phyloP scores from a whole-genome alignment of 441 rosid genomes.

The Pelargonium fulgidum region DNA sequence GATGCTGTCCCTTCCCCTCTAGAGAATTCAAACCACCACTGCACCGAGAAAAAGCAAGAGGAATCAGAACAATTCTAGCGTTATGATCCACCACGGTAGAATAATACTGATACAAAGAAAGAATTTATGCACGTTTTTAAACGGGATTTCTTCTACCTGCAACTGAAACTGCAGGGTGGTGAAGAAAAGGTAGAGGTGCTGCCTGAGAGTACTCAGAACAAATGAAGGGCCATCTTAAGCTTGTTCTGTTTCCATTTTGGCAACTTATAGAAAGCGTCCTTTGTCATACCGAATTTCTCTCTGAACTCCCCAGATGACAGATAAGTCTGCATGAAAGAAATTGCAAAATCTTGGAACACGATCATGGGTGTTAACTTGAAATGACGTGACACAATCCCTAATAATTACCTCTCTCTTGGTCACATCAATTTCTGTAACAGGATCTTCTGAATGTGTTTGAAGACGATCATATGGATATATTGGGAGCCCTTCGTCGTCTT shows the following conservation, averaged over 20 bases:
- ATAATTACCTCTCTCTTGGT: slow-evolving; percentile 75
- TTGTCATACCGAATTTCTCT: slow-evolving; percentile 91
- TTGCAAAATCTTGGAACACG: slow-evolving; percentile 20
- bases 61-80: slow-evolving; percentile 12
- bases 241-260: slow-evolving; percentile 99
- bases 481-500: slow-evolving; percentile 81
- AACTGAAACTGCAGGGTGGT: slow-evolving; percentile 24
- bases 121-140: slow-evolving; percentile 26
- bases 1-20: slow-evolving; percentile 57
- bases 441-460: slow-evolving; percentile 54
- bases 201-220: slow-evolving; percentile 45
- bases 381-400: slow-evolving; percentile 9
- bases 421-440: slow-evolving; percentile 69
- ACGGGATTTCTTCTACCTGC: slow-evolving; percentile 34
- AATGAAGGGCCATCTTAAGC: slow-evolving; percentile 72
- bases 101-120: slow-evolving; percentile 9
- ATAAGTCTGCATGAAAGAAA: slow-evolving; percentile 57
- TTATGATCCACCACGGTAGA: slow-evolving; percentile 6
- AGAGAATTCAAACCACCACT: slow-evolving; percentile 30
- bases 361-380: neutral
- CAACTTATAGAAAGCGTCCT: slow-evolving; percentile 67
- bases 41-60: slow-evolving; percentile 21
- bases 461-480: slow-evolving; percentile 74
- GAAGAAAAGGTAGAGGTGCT: slow-evolving; percentile 20
- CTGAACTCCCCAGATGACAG: slow-evolving; percentile 64